These are phyloP conservation scores for Colletotrichum limetticola DNA, from an alignment of 2,329 filamentous ascomycete genomes.

Conservation along the genomic window DNA sequence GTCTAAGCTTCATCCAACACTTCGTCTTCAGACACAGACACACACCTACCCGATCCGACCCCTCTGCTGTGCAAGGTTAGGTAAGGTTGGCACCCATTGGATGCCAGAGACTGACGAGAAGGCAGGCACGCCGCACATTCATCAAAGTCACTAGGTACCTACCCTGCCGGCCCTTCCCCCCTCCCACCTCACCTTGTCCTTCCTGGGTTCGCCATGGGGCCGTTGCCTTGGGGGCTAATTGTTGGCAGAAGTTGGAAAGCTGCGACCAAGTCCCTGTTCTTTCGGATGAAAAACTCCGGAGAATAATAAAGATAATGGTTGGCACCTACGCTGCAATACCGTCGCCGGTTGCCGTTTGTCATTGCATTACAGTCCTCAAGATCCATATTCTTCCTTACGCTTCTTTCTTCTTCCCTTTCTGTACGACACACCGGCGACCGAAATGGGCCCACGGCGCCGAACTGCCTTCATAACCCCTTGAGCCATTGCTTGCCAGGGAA, in stretches of 20 bases:
- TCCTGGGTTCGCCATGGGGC: conserved; percentile 5
- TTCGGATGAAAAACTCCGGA: conserved; percentile 31
- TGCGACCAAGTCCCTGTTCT: neutral
- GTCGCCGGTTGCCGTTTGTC: neutral
- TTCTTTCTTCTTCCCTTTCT: neutral
- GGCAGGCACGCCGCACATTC: neutral
- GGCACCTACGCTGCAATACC: too few relatives aligned
- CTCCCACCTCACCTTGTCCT: neutral
- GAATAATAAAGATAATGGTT: too few relatives aligned
- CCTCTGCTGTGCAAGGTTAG: neutral
- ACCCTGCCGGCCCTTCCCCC: neutral
- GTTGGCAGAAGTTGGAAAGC: conserved; percentile 18
- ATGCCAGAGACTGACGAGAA: neutral
- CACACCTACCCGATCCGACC: neutral
- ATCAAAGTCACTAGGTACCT: neutral
- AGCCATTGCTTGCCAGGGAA: neutral
- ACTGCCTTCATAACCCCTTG: neutral
- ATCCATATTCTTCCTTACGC: neutral
- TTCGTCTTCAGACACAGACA: neutral
- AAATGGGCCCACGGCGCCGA: neutral
- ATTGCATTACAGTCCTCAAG: neutral
- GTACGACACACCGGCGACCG: neutral
- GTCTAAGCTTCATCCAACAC: neutral
- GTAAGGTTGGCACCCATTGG: neutral
- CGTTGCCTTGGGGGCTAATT: neutral